These are phyloP conservation scores for Darksidea phi DNA, from an alignment of 495 filamentous ascomycete species.

Conservation along the genomic window DNA sequence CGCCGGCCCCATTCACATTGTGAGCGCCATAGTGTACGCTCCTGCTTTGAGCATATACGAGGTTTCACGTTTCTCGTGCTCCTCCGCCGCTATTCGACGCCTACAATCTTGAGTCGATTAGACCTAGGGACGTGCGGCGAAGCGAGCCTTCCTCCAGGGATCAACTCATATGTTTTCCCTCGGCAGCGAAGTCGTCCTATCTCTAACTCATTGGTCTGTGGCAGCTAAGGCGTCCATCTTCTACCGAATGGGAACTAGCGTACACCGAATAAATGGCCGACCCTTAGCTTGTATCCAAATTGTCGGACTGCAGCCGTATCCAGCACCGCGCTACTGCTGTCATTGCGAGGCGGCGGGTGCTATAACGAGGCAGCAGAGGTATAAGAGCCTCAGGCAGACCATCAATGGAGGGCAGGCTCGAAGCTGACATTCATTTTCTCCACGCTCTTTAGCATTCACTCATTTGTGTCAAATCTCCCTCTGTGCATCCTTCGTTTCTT, in stretches of 20 bases:
- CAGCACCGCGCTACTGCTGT: constrained; percentile 13
- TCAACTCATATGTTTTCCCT: not conserved
- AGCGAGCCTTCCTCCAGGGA: not conserved
- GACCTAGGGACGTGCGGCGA: not conserved
- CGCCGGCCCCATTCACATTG: constrained; percentile 5
- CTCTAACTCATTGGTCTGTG: constrained; percentile 13
- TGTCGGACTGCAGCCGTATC: constrained; percentile 1
- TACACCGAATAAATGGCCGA: constrained; percentile 15
- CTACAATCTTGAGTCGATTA: not conserved
- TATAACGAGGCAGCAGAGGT: not conserved
- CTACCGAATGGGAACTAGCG: constrained; percentile 4
- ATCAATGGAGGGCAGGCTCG: constrained; percentile 19
- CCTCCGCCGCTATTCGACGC: constrained; percentile 1
- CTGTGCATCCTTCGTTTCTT: constrained; percentile 10
- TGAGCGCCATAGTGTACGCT: not conserved
- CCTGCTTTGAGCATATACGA: not conserved
- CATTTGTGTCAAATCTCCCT: constrained; percentile 5
- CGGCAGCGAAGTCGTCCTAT: not conserved
- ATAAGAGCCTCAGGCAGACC: constrained; percentile 18
- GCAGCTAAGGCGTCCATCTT: constrained; percentile 3
- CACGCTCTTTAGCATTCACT: constrained; percentile 19
- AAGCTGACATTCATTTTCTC: constrained; percentile 23
- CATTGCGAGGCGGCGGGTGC: not conserved
- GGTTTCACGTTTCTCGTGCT: constrained; percentile 18
- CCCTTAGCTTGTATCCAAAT: constrained; percentile 3